Percentiles rank a stretch among this genome's conserved stretches.
These are phyloP conservation scores for Dicorynia guianensis DNA, from an alignment of 306 rosid genomes.

Conservation along the genomic window DNA sequence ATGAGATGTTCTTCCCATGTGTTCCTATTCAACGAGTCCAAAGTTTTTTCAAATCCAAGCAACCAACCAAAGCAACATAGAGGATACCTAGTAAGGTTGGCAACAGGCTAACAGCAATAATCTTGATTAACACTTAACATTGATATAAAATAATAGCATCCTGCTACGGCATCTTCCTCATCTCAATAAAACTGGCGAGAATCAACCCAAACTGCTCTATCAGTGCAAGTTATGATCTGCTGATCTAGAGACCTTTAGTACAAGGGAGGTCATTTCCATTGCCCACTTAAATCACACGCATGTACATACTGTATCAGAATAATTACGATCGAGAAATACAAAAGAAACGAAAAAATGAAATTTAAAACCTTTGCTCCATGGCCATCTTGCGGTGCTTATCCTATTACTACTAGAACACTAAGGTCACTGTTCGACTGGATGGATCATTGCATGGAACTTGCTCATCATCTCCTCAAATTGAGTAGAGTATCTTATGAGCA, in stretches of 20 bases:
- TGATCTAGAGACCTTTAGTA: conserved; percentile 6
- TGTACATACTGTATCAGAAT: conserved; percentile 40
- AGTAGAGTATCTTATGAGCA: conserved; percentile 5
- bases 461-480: conserved; percentile 25
- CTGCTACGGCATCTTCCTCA: conserved; percentile 40
- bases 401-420: conserved; percentile 7
- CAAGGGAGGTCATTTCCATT: conserved; percentile 32
- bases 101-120: background rate
- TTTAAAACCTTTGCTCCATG: conserved; percentile 30
- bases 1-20: too few relatives aligned
- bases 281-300: conserved; percentile 44
- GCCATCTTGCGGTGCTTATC: conserved; percentile 24
- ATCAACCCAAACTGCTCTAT: conserved; percentile 40
- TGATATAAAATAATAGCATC: conserved; percentile 30
- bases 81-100: background rate
- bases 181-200: conserved; percentile 45
- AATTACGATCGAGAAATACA: conserved; percentile 20
- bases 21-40: background rate
- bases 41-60: conserved; percentile 15
- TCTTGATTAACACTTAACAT: background rate
- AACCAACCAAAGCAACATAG: background rate
- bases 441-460: background rate
- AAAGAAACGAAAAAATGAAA: conserved; percentile 19
- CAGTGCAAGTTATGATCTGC: background rate
- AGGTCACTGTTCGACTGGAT: background rate